phyloP scores from a whole-genome alignment of 1,284 basidiomycete genomes.

The Rhodotorula sp. region DNA sequence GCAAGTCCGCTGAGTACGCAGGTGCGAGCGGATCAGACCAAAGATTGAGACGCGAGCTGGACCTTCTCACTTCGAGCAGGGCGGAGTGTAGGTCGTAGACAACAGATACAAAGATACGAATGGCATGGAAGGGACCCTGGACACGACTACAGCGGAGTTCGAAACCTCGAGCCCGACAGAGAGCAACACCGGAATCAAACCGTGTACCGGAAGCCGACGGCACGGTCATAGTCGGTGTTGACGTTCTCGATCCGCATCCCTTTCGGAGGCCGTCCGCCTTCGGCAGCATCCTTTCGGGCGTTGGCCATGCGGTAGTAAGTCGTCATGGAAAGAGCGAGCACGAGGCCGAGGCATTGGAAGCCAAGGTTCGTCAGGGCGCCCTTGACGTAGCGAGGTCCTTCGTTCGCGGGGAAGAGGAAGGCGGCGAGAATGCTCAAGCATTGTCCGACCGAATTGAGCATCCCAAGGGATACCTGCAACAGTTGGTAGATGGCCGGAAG shows the following conservation, averaged over 20 bases:
- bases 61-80: too few relatives aligned
- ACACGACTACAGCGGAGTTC: too few relatives aligned
- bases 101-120: too few relatives aligned
- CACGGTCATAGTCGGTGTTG: constrained; percentile 17
- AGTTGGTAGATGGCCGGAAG: not conserved
- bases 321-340: constrained; percentile 49
- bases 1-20: too few relatives aligned
- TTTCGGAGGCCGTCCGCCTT: constrained; percentile 49
- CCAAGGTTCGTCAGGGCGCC: constrained; percentile 52
- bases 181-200: not conserved
- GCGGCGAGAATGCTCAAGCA: constrained; percentile 52
- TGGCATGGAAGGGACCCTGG: too few relatives aligned
- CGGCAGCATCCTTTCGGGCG: constrained; percentile 48
- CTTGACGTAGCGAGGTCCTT: constrained; percentile 51
- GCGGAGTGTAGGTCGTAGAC: too few relatives aligned
- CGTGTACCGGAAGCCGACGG: constrained; percentile 25
- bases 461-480: constrained; percentile 47
- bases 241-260: constrained; percentile 42
- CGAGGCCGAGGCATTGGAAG: constrained; percentile 50
- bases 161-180: too few relatives aligned
- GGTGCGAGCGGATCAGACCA: too few relatives aligned
- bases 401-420: constrained; percentile 51
- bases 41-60: too few relatives aligned
- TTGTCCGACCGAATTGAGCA: constrained; percentile 51
- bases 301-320: constrained; percentile 52